These are phyloP conservation scores for Beta corolliflora DNA, from an alignment of 179 eudicot species.

Conservation along the genomic window DNA sequence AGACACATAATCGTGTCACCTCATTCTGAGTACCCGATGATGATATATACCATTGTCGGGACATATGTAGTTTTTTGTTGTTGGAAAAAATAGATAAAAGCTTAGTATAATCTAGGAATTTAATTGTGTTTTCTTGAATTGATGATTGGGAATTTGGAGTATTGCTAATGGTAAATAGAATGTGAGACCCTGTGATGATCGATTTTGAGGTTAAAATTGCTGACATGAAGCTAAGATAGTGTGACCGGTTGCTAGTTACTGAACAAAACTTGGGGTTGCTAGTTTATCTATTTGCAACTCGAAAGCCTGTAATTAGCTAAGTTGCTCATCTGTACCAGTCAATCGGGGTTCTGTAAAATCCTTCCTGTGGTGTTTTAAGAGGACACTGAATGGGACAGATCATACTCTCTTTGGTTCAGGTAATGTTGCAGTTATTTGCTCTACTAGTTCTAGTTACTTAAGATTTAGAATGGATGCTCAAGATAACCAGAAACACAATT, in stretches of 20 bases:
- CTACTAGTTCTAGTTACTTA: not conserved
- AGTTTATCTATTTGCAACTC: not conserved
- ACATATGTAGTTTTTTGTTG: not conserved
- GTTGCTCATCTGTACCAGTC: not conserved
- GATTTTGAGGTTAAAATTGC: not conserved
- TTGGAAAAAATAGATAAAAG: not conserved
- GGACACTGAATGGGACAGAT: conserved; percentile 1
- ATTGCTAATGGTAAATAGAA: not conserved
- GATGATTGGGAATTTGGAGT: not conserved
- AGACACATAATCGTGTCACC: too few species aligned
- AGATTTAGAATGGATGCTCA: not conserved
- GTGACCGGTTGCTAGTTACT: not conserved
- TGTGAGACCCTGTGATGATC: not conserved
- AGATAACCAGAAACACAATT: not conserved
- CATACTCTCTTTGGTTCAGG: conserved; percentile 1
- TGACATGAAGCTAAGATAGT: not conserved
- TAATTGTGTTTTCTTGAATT: not conserved
- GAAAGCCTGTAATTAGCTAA: not conserved
- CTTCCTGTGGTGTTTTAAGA: not conserved
- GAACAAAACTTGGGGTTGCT: not conserved
- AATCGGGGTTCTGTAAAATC: not conserved
- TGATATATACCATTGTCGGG: too few species aligned
- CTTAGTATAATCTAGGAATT: not conserved
- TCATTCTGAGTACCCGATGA: too few species aligned
- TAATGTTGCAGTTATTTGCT: conserved; percentile 7